Evolutionary conservation across 2,329 filamentous ascomycete species (phyloP).

Genomic region (Monosporascus sp.): DNA sequence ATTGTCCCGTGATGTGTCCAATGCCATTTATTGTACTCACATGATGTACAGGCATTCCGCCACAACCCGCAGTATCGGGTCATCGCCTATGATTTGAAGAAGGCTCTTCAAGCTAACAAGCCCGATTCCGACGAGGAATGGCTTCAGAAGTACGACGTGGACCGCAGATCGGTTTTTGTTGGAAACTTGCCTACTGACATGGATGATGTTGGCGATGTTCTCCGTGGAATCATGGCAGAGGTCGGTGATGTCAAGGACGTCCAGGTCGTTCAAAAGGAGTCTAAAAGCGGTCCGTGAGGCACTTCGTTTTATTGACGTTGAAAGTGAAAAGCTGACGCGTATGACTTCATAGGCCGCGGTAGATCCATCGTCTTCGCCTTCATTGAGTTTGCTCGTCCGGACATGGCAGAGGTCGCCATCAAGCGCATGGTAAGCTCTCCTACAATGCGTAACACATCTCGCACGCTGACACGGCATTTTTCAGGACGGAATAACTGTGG

Average conservation of each 20-base stretch:
- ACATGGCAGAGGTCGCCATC: slow-evolving; percentile 33
- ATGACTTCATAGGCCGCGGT: slow-evolving; percentile 10
- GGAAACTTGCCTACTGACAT: slow-evolving; percentile 23
- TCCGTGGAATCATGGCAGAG: slow-evolving; percentile 17
- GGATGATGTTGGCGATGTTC: slow-evolving; percentile 17
- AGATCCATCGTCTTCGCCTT: slow-evolving; percentile 26
- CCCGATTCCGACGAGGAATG: slow-evolving; percentile 24
- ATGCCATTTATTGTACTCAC: slow-evolving; percentile 7
- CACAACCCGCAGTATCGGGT: slow-evolving; percentile 27
- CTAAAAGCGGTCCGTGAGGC: slow-evolving; percentile 9
- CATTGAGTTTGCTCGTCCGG: slow-evolving; percentile 34
- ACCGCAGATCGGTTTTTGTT: slow-evolving; percentile 31
- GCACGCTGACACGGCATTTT: slow-evolving; percentile 6
- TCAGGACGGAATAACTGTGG: slow-evolving; percentile 29
- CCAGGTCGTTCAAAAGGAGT: slow-evolving; percentile 24
- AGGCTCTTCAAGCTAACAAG: slow-evolving; percentile 14
- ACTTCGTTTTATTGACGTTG: neutral
- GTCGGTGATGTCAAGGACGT: slow-evolving; percentile 24
- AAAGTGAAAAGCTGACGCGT: slow-evolving; percentile 4
- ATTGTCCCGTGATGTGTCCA: neutral
- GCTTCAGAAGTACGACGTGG: slow-evolving; percentile 26
- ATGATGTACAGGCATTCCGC: slow-evolving; percentile 25
- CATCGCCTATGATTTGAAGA: slow-evolving; percentile 28
- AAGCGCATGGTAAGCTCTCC: slow-evolving; percentile 30
- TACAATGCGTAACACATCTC: neutral